Evolutionary conservation across 805 yeast species (phyloP).

Genomic region (Zygotorulaspora danielsina): DNA sequence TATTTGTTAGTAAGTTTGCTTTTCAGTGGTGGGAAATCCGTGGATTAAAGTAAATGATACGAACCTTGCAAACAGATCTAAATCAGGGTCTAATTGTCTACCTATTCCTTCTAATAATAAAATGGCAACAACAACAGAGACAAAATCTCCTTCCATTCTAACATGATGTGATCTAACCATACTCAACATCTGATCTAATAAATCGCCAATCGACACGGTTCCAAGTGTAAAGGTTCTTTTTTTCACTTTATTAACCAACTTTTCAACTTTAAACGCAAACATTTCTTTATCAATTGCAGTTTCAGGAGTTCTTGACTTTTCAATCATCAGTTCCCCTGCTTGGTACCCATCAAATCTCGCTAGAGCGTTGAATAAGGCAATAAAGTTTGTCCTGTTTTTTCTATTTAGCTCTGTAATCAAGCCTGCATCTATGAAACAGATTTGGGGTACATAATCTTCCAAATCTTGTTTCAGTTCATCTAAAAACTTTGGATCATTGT

Average conservation of each 20-base stretch:
- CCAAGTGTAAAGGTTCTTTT: conserved; percentile 90
- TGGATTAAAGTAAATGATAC: conserved; percentile 47
- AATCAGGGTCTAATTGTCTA: conserved; percentile 84
- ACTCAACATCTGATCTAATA: conserved; percentile 75
- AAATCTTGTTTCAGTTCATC: conserved; percentile 48
- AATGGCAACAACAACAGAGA: conserved; percentile 92
- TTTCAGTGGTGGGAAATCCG: conserved; percentile 23
- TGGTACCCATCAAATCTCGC: conserved; percentile 89
- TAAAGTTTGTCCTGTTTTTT: conserved; percentile 73
- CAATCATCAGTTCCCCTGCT: conserved; percentile 95
- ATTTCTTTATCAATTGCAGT: conserved; percentile 80
- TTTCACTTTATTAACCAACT: conserved; percentile 74
- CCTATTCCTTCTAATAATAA: conserved; percentile 92
- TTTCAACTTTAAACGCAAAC: conserved; percentile 83
- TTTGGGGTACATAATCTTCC: conserved; percentile 71
- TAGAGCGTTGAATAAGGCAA: conserved; percentile 82
- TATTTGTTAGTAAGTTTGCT: conserved; percentile 12
- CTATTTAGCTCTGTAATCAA: conserved; percentile 84
- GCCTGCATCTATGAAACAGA: conserved; percentile 91
- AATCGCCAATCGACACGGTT: conserved; percentile 84
- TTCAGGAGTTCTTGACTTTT: conserved; percentile 90
- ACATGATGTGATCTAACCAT: conserved; percentile 96
- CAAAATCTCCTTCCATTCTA: conserved; percentile 94
- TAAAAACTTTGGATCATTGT: conserved; percentile 18
- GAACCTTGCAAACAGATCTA: conserved; percentile 94